phyloP scores from a whole-genome alignment of 176 grass and related monocot genomes.

The Themeda triandra region DNA sequence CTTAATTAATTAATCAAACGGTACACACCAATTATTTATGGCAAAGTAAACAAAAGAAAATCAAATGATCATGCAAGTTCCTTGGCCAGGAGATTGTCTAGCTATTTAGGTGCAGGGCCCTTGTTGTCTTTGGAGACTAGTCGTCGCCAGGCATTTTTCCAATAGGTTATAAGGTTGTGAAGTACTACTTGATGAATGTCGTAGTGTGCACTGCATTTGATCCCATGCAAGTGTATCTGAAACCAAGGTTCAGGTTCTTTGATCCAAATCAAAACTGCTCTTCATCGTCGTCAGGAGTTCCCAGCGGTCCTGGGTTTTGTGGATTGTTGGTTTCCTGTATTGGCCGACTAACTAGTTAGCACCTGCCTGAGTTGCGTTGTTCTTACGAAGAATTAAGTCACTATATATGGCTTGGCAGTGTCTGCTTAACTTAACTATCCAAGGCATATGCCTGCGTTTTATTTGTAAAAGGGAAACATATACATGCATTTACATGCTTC shows the following conservation, averaged over 20 bases:
- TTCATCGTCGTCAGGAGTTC: no score
- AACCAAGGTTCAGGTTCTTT: background rate
- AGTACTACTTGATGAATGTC: background rate
- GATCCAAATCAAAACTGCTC: no score
- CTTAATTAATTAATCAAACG: background rate
- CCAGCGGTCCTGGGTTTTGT: background rate
- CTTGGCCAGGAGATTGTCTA: constrained; percentile 18
- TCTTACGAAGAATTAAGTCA: background rate
- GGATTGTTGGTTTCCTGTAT: background rate
- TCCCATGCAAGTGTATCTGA: background rate
- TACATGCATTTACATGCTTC: background rate
- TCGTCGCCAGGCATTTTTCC: background rate
- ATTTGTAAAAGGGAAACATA: background rate
- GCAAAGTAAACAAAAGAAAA: background rate
- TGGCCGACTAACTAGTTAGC: background rate
- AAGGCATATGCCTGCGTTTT: background rate
- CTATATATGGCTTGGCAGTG: no score
- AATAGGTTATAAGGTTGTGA: background rate
- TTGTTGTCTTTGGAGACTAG: background rate
- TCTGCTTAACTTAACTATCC: no score
- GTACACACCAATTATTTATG: background rate
- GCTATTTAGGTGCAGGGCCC: background rate
- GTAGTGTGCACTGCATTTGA: background rate
- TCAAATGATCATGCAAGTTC: background rate
- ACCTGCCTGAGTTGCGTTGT: background rate